These are phyloP conservation scores for Withania somnifera DNA, from an alignment of 305 asterid species.

Conservation along the genomic window DNA sequence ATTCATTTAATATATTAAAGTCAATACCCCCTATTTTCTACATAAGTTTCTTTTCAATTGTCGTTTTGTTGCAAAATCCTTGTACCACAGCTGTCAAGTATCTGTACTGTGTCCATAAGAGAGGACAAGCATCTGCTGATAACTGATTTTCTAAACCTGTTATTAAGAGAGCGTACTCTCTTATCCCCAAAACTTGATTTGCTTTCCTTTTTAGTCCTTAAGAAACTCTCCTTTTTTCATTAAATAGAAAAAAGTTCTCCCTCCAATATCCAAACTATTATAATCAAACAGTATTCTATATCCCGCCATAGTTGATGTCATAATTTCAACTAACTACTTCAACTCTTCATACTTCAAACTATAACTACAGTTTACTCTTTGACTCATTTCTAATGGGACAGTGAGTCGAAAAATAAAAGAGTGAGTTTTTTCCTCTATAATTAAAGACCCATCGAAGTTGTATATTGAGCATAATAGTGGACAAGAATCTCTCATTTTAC, in stretches of 20 bases:
- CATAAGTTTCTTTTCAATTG: not conserved
- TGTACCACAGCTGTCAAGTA: not conserved
- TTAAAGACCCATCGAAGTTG: not conserved
- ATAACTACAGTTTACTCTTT: not conserved
- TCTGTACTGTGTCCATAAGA: not conserved
- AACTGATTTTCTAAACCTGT: not conserved
- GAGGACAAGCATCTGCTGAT: not conserved
- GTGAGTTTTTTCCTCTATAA: not conserved
- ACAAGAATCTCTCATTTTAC: not conserved
- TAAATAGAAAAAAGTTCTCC: not conserved
- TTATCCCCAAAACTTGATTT: conserved; percentile 1
- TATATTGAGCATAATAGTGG: not conserved
- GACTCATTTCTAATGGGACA: not conserved
- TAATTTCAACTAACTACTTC: not conserved
- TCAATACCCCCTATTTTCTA: not conserved
- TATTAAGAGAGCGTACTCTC: not conserved
- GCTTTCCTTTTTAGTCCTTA: not conserved
- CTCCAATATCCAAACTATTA: not conserved
- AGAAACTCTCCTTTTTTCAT: not conserved
- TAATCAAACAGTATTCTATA: not conserved
- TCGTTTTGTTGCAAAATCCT: not conserved
- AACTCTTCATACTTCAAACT: not conserved
- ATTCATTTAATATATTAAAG: not conserved
- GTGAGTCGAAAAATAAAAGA: not conserved
- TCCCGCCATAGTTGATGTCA: not conserved